phyloP scores from a whole-genome alignment of 805 yeast species.

The Candida orba region DNA sequence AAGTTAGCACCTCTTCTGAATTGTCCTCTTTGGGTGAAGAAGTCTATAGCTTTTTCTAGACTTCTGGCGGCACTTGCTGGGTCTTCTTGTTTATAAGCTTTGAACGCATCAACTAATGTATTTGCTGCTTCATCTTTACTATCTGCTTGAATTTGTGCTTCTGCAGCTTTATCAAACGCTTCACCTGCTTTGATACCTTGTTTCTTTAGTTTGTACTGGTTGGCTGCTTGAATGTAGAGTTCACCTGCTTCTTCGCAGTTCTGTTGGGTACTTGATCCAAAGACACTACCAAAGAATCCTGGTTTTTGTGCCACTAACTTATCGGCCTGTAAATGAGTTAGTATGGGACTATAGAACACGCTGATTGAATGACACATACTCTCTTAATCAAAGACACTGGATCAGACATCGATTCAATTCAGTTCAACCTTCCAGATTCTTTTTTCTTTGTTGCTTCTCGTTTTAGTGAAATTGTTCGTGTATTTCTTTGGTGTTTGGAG shows the following conservation, averaged over 20 bases:
- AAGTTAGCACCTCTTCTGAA: constrained; percentile 95
- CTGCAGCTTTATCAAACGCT: constrained; percentile 82
- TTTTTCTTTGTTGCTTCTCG: too few species aligned
- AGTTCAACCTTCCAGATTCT: background rate
- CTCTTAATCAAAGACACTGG: constrained; percentile 32
- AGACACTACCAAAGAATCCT: constrained; percentile 57
- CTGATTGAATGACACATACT: constrained; percentile 14
- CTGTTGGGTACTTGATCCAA: constrained; percentile 56
- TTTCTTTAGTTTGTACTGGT: constrained; percentile 69
- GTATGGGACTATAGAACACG: background rate
- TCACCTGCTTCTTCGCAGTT: constrained; percentile 91
- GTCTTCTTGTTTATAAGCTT: constrained; percentile 68
- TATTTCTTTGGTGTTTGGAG: background rate
- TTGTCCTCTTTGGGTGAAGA: constrained; percentile 87
- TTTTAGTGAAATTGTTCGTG: too few species aligned
- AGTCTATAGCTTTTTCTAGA: constrained; percentile 66
- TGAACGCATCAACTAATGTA: constrained; percentile 83
- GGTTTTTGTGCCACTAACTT: constrained; percentile 61
- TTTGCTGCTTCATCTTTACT: constrained; percentile 89
- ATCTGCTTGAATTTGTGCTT: constrained; percentile 64
- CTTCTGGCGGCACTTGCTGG: constrained; percentile 75
- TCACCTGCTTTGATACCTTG: constrained; percentile 71
- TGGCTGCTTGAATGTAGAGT: constrained; percentile 88
- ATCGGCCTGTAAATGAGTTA: constrained; percentile 43
- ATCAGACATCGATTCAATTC: constrained; percentile 8